Conservation (phyloP, 371 early-diverging fungal species). For the Capillidium rhysosporum region DNA sequence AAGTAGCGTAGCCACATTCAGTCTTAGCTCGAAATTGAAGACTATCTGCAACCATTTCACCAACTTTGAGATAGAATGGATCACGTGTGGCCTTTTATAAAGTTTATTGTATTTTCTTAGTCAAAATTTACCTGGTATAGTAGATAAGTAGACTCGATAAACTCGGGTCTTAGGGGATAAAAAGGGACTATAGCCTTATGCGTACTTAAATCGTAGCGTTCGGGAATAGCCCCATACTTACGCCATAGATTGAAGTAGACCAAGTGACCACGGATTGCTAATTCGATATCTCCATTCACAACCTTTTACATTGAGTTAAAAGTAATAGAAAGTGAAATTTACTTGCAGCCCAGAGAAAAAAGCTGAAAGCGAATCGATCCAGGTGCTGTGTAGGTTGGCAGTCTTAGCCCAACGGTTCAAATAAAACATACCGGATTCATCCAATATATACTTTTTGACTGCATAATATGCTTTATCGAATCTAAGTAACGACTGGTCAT, state of each 20-base stretch:
- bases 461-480: constrained; percentile 67
- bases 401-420: constrained; percentile 64
- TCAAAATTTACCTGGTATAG: constrained; percentile 40
- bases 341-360: constrained; percentile 86
- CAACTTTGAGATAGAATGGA: constrained; percentile 76
- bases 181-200: constrained; percentile 34
- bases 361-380: constrained; percentile 82
- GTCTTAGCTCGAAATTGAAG: constrained; percentile 46
- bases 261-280: constrained; percentile 59
- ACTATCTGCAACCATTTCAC: constrained; percentile 65
- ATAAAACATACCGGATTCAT: constrained; percentile 58
- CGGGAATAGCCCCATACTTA: constrained; percentile 64
- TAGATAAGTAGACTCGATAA: constrained; percentile 83
- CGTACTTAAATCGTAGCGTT: constrained; percentile 52
- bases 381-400: constrained; percentile 37
- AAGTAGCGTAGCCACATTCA: constrained; percentile 66
- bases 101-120: not conserved
- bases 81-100: constrained; percentile 53
- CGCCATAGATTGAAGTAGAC: constrained; percentile 73
- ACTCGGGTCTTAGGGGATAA: constrained; percentile 85
- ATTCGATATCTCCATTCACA: constrained; percentile 61
- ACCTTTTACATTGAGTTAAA: constrained; percentile 19
- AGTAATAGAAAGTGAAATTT: constrained; percentile 2
- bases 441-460: constrained; percentile 35
- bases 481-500: constrained; percentile 41